Evolutionary conservation across 2,329 filamentous ascomycete genomes (phyloP), one percentile per base, ranked within the genome.

Genomic region (Lithohypha guttulata): DNA sequence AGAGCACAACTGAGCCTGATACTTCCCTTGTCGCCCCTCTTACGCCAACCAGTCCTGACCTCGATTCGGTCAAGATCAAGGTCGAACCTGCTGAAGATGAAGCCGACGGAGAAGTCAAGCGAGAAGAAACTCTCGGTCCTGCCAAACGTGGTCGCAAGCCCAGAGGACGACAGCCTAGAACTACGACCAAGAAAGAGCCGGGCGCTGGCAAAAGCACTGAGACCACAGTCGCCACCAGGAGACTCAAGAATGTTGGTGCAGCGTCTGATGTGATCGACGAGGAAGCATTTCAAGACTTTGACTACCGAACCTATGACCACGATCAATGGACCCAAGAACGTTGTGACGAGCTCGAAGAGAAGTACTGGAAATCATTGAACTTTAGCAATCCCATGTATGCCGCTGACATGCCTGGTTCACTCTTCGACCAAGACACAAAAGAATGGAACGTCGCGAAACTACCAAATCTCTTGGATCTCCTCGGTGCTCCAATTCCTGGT

Each of bases 301-400:
- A 96, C 56, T 96, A 96, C 58, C 78, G 76, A 34, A 81, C 95
- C 62, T 79, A 89, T 32, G 70, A 75, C 49, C 73, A 85, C 21
- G 83, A 87, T 4, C 85, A 96, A 39, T 98, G 82, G 57, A 93
- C 86, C 0, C 73, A 81, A 0, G 89, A 96, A 59, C 75, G 93
- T 43, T 96, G 91, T 56, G 85, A 93, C 51, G 91, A 98, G 57
- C 71, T 98, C 4, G 91, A 98, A 61, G 81, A 84, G 38, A 81
- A 80, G 29, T 98, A 98, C 63, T 98, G 91, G 91, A 95, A 93
- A 63, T 94, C 85, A 1, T 70, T 98, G 46, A 95, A 87, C 15
- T 98, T 93, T 62, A 93, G 89, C 32, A 80, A 84, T 41, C 91
- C 91, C 0, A 75, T 98, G 59, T 98, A 98, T 52, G 91, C 91